Base-by-base conservation (phyloP, 2,329 filamentous ascomycete species). In the Cladosporium sp. region DNA sequence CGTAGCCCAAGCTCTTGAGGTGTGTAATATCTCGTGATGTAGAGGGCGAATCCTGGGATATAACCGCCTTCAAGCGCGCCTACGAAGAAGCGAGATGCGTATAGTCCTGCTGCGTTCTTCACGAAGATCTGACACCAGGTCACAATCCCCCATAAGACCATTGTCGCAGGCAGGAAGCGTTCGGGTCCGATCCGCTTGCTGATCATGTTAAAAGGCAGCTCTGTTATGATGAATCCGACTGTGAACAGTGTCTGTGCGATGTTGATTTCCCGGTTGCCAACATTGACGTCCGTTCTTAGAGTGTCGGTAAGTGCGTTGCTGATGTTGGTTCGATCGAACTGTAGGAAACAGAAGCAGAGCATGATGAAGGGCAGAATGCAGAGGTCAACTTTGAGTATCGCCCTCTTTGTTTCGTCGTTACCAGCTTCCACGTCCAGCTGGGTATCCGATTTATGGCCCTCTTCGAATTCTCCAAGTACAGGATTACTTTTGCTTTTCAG, bases 101-200 rank as follows among this genome's bases (percentile, higher is more conserved):
- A 49, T 3, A 49, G 33, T 18, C 47, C 47, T 2, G 13, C 11
- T 8, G 25, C 7, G 8, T 42, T 36, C 16, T 35, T 33, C 16
- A 49, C 25, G 29, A 49, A 49, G 47, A 42, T 25, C 38, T 49
- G 47, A 18, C 11, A 32, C 38, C 47, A 41, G 9, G 47, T 33
- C 12, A 36, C 47, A 29, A 27, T 33, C 6, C 38, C 29, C 47
- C 47, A 49, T 18, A 30, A 27, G 5, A 49, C 18, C 36, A 49
- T 49, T 4, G 25, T 32, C 13, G 42, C 19, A 13, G 47, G 47
- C 8, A 49, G 8, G 16, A 41, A 36, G 7, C 47, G 38, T 16
- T 49, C 38, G 7, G 38, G 38, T 15, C 47, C 47, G n/a, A 42
- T 20, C 7, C 39, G 16, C 13, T 49, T 49, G 27, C 38, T 42